Base-by-base conservation (phyloP, 2,329 filamentous ascomycete genomes). In the Onygenales sp. region DNA sequence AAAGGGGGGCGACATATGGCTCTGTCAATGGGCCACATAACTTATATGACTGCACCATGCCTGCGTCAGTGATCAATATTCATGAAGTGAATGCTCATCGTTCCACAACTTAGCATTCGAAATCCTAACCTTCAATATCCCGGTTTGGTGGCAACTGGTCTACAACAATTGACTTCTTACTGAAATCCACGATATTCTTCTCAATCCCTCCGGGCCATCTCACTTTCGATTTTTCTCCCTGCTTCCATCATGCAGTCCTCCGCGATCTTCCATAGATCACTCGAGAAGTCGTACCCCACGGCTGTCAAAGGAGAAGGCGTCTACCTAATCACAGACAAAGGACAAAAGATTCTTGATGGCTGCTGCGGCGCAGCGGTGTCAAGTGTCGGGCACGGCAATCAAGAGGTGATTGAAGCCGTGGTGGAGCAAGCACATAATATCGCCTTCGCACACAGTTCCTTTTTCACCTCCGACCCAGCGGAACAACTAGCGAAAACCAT, bases 361-460 rank as follows among this genome's bases (percentile, higher is more conserved):
- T 73, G 69, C 6, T 70, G 73, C 6, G 75, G 75, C 14, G 72
- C 75, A 2, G 71, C 75, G 0, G 75, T 77, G 33, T 68, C 73
- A 6, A 76, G 73, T 57, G 61, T 78, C 32, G 75, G 75, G 2
- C 74, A 76, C 59, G 70, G 71, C 6, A 63, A 77, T 51, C 50
- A 60, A 17, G 64, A 69, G 52, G 73, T 77, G 11, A 67, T 68
- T 34, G 59, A 68, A 32, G 74, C 74, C 4, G 70, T 74, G 45
- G 55, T 62, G 8, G 60, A 64, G 9, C 75, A 78, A 60, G 63
- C 77, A 34, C 55, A 66, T 14, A 63, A 67, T 17, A 61, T 72
- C 13, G 67, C 71, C 7, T 78, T 77, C 56, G 73, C 71, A 49
- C 65, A 73, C 42, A 72, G 72, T 4, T 61, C 66, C 5, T 75